Evolutionary conservation across 2,329 filamentous ascomycete genomes (phyloP).

Genomic region (Apiospora pterosperma): DNA sequence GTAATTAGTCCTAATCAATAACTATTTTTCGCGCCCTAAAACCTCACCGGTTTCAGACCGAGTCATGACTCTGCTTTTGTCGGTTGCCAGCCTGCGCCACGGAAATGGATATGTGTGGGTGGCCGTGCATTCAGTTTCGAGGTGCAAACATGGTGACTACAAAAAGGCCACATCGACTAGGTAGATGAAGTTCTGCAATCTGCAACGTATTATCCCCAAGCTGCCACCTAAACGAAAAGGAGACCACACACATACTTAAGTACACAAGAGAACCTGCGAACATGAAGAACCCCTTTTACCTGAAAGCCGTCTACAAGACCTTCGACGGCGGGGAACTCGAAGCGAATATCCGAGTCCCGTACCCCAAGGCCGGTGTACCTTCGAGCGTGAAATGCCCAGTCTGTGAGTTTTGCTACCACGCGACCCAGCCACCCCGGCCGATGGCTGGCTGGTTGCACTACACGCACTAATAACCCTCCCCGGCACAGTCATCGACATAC

Average conservation of each 20-base stretch:
- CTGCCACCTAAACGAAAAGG: background rate
- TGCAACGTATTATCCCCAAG: background rate
- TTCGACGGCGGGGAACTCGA: constrained; percentile 24
- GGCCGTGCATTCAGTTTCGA: no score
- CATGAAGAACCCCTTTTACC: constrained; percentile 6
- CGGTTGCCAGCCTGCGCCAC: background rate
- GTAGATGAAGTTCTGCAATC: background rate
- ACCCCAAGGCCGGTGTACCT: background rate
- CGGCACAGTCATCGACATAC: constrained; percentile 35
- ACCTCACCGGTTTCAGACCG: background rate
- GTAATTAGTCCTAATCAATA: background rate
- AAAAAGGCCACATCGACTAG: background rate
- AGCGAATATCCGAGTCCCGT: constrained; percentile 24
- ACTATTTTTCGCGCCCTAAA: background rate
- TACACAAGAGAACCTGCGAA: background rate
- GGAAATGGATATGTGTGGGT: background rate
- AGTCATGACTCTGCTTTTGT: background rate
- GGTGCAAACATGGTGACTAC: background rate
- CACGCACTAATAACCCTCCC: background rate
- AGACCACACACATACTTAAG: background rate
- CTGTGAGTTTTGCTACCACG: background rate
- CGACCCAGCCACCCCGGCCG: background rate
- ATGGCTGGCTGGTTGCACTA: background rate
- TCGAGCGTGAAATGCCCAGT: constrained; percentile 5
- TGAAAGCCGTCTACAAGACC: constrained; percentile 24